A percentile compares a stretch with the other conserved stretches of the same genome.
These are phyloP conservation scores for Sclerotinia trifoliorum DNA, from an alignment of 2,329 filamentous ascomycete genomes.

Conservation along the genomic window DNA sequence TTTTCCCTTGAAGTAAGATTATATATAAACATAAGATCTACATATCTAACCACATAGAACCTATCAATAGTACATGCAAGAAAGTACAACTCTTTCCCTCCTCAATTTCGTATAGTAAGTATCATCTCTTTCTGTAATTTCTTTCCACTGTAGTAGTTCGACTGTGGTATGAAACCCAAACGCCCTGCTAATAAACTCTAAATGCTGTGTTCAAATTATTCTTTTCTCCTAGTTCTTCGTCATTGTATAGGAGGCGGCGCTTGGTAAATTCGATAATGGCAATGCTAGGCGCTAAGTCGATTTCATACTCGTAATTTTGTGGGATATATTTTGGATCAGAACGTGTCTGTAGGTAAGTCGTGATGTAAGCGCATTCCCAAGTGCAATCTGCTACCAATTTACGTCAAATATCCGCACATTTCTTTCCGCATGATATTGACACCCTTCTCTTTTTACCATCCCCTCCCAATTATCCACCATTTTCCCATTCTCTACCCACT, in stretches of 20 bases:
- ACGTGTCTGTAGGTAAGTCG: not conserved
- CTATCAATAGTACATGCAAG: not conserved
- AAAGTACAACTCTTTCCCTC: not conserved
- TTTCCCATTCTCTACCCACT: not conserved
- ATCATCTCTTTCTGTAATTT: not conserved
- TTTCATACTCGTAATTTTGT: not conserved
- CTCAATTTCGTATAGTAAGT: not conserved
- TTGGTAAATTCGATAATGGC: not conserved
- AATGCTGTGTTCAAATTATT: not conserved
- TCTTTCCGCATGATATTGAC: not conserved
- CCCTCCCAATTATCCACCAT: not conserved
- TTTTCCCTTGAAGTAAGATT: no score
- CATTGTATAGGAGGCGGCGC: not conserved
- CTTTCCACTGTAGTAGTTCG: not conserved
- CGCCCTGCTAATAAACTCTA: not conserved
- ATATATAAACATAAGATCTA: not conserved
- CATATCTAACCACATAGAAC: not conserved
- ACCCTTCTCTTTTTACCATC: not conserved
- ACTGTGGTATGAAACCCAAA: not conserved
- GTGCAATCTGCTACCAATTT: not conserved
- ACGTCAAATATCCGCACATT: not conserved
- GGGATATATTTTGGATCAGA: not conserved
- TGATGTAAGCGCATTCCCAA: not conserved
- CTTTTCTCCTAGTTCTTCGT: not conserved
- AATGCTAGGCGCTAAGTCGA: not conserved